A percentile compares a stretch with the other conserved stretches of the same genome.
Evolutionary conservation across 495 filamentous ascomycete species (phyloP).

Genomic region (Annulohypoxylon maeteangense): DNA sequence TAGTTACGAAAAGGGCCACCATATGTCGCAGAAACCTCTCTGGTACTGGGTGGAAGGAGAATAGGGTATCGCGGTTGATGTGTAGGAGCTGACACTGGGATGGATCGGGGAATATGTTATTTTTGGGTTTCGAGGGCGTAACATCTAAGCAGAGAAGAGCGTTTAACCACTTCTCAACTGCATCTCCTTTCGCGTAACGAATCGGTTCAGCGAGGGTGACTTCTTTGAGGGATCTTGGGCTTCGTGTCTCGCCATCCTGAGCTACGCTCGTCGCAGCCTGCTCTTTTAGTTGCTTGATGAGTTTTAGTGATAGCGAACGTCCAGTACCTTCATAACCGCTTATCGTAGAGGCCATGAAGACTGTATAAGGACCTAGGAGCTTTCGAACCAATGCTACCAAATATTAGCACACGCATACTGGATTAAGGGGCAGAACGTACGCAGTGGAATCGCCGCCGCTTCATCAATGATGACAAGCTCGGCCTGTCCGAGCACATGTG

Average conservation of each 20-base stretch:
- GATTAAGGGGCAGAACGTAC: slow-evolving; percentile 44
- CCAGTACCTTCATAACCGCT: slow-evolving; percentile 99
- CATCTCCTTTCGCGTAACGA: slow-evolving; percentile 89
- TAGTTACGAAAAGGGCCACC: slow-evolving; percentile 98
- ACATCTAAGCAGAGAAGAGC: slow-evolving; percentile 93
- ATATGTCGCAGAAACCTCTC: slow-evolving; percentile 98
- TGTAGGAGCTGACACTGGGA: slow-evolving; percentile 88
- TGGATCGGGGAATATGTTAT: slow-evolving; percentile 87
- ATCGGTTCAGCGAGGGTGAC: slow-evolving; percentile 94
- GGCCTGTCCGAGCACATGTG: slow-evolving; percentile 92
- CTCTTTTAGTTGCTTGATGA: slow-evolving; percentile 97
- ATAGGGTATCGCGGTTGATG: slow-evolving; percentile 96
- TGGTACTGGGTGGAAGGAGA: slow-evolving; percentile 96
- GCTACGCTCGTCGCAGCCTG: slow-evolving; percentile 76
- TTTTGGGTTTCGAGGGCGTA: slow-evolving; percentile 77
- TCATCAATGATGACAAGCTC: slow-evolving; percentile 98
- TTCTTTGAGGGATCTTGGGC: slow-evolving; percentile 86
- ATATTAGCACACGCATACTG: slow-evolving; percentile 2
- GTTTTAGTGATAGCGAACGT: slow-evolving; percentile 90
- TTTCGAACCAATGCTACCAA: slow-evolving; percentile 74
- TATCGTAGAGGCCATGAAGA: slow-evolving; percentile 99
- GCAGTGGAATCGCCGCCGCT: slow-evolving; percentile 94
- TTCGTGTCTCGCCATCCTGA: slow-evolving; percentile 65
- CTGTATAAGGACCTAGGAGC: slow-evolving; percentile 96
- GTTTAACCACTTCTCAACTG: slow-evolving; percentile 96